Percentiles rank a stretch among this genome's conserved stretches.
phyloP scores from a whole-genome alignment of 176 grass and related monocot species.

The Rhynchospora pubera region DNA sequence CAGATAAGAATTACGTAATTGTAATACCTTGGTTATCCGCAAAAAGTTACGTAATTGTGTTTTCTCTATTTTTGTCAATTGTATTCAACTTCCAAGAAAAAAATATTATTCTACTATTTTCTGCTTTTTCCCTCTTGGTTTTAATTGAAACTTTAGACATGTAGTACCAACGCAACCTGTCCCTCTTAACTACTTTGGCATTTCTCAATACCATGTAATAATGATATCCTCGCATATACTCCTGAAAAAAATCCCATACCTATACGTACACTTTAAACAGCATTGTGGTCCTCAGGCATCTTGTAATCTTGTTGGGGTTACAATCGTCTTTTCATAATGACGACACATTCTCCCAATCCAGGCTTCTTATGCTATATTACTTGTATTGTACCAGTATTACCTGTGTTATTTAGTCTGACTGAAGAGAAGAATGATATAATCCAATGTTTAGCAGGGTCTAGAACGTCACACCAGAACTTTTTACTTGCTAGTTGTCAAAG shows the following conservation, averaged over 20 bases:
- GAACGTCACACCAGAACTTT: neutral
- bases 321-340: neutral
- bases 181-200: no score
- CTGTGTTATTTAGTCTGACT: neutral
- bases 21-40: neutral
- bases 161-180: no score
- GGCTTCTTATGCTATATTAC: neutral
- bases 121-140: no score
- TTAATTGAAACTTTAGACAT: neutral
- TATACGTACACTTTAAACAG: neutral
- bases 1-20: neutral
- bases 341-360: neutral
- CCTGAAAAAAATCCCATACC: no score
- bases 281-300: neutral
- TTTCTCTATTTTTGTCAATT: no score
- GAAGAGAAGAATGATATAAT: neutral
- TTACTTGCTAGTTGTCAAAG: constrained; percentile 10
- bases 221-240: neutral
- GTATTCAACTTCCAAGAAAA: neutral
- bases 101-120: no score
- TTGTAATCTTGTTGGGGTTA: neutral
- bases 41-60: no score
- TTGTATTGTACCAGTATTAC: neutral
- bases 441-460: neutral
- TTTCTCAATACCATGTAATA: neutral